Conservation (phyloP, 2,329 filamentous ascomycete genomes). For the Pezicula rhizophila region DNA sequence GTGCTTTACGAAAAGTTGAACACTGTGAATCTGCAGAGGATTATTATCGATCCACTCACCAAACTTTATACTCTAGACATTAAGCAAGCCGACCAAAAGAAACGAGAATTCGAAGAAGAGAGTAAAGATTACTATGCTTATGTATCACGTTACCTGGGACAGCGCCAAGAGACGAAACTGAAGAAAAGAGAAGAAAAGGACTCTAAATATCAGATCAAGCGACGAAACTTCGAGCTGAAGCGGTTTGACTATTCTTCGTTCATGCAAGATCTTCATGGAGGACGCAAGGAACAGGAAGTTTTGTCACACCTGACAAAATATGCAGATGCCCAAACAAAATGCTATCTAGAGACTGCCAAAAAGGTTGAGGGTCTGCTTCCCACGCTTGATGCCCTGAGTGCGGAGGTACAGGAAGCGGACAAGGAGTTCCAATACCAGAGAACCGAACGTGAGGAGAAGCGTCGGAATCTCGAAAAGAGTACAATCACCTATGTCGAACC, state of each 20-base stretch:
- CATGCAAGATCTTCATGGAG: constrained; percentile 98
- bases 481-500: constrained; percentile 68
- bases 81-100: constrained; percentile 94
- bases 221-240: constrained; percentile 92
- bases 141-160: constrained; percentile 90
- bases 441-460: constrained; percentile 92
- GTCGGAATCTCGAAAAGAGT: constrained; percentile 82
- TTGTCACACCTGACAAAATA: constrained; percentile 91
- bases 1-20: constrained; percentile 82
- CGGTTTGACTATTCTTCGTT: constrained; percentile 98
- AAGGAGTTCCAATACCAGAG: constrained; percentile 95
- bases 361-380: constrained; percentile 83
- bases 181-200: constrained; percentile 96
- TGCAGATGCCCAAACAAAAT: constrained; percentile 81
- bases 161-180: constrained; percentile 90
- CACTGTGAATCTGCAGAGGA: constrained; percentile 74
- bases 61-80: constrained; percentile 94
- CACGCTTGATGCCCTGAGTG: constrained; percentile 80
- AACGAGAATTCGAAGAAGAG: constrained; percentile 96
- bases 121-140: constrained; percentile 98
- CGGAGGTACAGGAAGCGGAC: constrained; percentile 86
- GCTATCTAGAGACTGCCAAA: constrained; percentile 75
- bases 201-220: constrained; percentile 90
- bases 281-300: constrained; percentile 96
- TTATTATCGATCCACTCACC: constrained; percentile 89